These are phyloP conservation scores for Juglanconis juglandina DNA, from an alignment of 2,329 filamentous ascomycete genomes.

Conservation along the genomic window DNA sequence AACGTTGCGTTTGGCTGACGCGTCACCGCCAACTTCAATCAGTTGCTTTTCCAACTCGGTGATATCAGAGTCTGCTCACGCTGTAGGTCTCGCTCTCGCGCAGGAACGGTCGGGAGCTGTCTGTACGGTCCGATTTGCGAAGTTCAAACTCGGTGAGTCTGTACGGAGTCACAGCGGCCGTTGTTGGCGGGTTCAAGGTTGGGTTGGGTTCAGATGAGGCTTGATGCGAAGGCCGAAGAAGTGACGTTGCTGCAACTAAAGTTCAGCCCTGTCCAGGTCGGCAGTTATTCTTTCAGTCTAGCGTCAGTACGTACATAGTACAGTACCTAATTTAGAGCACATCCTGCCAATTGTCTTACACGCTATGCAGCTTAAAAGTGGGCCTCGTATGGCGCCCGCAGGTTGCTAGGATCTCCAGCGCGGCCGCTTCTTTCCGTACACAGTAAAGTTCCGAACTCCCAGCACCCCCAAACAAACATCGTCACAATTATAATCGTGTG, in stretches of 20 bases:
- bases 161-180: background rate
- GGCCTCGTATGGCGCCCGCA: background rate
- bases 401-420: background rate
- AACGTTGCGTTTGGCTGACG: background rate
- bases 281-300: constrained; percentile 1
- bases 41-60: background rate
- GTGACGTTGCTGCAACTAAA: background rate
- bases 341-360: constrained; percentile 8
- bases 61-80: background rate
- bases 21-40: background rate
- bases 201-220: background rate
- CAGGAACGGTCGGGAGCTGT: background rate
- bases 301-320: background rate
- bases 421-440: too few species aligned
- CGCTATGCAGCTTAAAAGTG: background rate
- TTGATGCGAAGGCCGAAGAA: background rate
- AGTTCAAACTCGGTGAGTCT: background rate
- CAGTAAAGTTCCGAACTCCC: too few species aligned
- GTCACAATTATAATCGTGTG: too few species aligned
- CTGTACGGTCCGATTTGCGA: background rate
- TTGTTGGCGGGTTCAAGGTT: background rate
- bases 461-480: too few species aligned
- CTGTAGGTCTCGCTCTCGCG: too few species aligned
- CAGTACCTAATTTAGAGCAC: too few species aligned
- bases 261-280: background rate